Conservation (phyloP, 78 protist species). For the Dictyostelium brefeldianum region DNA sequence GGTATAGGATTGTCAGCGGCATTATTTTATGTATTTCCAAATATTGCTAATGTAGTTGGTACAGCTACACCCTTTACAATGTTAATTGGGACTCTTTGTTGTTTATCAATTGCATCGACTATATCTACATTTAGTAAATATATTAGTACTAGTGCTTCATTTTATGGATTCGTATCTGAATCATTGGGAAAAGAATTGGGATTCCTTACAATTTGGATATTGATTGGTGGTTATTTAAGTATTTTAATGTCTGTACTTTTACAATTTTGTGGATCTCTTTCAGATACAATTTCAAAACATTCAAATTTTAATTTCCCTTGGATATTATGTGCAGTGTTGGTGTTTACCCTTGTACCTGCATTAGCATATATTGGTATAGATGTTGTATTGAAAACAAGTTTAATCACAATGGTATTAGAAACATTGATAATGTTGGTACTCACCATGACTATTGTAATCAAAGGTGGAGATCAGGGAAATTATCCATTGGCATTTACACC, state of each 20-base stretch:
- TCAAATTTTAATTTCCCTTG: constrained; percentile 10
- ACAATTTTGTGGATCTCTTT: neutral
- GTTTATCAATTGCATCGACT: constrained; percentile 50
- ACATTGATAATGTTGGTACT: constrained; percentile 7
- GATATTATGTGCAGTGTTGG: neutral
- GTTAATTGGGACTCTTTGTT: constrained; percentile 20
- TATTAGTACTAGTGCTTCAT: constrained; percentile 29
- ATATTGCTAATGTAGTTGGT: constrained; percentile 39
- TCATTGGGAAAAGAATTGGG: constrained; percentile 21
- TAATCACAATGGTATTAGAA: constrained; percentile 17
- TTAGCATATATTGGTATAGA: constrained; percentile 61
- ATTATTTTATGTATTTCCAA: constrained; percentile 31
- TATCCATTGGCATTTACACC: constrained; percentile 70
- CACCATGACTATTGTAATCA: constrained; percentile 5
- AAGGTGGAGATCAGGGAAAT: constrained; percentile 63
- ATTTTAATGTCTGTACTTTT: neutral
- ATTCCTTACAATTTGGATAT: constrained; percentile 47
- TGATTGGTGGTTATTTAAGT: constrained; percentile 27
- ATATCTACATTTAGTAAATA: constrained; percentile 37
- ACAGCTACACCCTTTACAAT: neutral
- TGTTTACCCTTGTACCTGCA: neutral
- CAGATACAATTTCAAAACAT: constrained; percentile 15
- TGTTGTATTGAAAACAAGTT: constrained; percentile 26
- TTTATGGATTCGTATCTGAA: constrained; percentile 25
- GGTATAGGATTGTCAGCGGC: constrained; percentile 65